These are phyloP conservation scores for Yamadazyma diddensiae DNA, from an alignment of 1,139 yeast genomes.

Conservation along the genomic window DNA sequence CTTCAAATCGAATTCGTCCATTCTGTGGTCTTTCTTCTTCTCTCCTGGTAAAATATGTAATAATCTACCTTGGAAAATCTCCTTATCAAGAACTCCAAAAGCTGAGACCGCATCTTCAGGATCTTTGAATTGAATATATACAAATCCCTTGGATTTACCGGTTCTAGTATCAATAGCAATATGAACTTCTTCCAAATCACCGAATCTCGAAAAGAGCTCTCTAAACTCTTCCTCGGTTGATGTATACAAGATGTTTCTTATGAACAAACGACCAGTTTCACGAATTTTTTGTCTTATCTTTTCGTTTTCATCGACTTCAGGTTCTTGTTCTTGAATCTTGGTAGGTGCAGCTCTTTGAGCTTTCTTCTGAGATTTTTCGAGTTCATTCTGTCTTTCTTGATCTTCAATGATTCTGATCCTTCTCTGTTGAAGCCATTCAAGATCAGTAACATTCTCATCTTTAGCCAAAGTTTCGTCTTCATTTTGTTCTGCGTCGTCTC, in stretches of 20 bases:
- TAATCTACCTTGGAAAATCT: slow-evolving; percentile 91
- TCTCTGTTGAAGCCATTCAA: slow-evolving; percentile 84
- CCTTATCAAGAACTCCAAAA: slow-evolving; percentile 71
- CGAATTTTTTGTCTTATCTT: slow-evolving; percentile 52
- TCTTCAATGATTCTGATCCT: slow-evolving; percentile 69
- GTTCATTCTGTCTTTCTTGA: slow-evolving; percentile 20
- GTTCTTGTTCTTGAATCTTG: slow-evolving; percentile 17
- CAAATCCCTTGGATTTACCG: slow-evolving; percentile 90
- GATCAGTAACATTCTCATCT: slow-evolving; percentile 64
- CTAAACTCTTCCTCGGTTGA: slow-evolving; percentile 79
- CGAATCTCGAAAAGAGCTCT: slow-evolving; percentile 53
- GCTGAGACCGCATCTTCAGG: slow-evolving; percentile 76
- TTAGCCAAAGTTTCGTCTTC: slow-evolving; percentile 31
- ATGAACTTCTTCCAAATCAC: slow-evolving; percentile 75
- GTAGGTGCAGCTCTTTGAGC: slow-evolving; percentile 10
- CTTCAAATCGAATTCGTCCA: slow-evolving; percentile 87
- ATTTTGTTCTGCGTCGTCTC: slow-evolving; percentile 14
- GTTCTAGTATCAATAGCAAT: slow-evolving; percentile 88
- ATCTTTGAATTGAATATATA: slow-evolving; percentile 69
- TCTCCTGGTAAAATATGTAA: slow-evolving; percentile 87
- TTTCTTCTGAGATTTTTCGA: slow-evolving; percentile 7
- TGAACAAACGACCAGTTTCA: slow-evolving; percentile 77
- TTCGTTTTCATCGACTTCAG: slow-evolving; percentile 26
- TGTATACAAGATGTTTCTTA: slow-evolving; percentile 80
- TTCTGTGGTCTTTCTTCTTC: slow-evolving; percentile 68